Base-by-base conservation (phyloP, 805 yeast species). In the Saccharomycopsis sp. region DNA sequence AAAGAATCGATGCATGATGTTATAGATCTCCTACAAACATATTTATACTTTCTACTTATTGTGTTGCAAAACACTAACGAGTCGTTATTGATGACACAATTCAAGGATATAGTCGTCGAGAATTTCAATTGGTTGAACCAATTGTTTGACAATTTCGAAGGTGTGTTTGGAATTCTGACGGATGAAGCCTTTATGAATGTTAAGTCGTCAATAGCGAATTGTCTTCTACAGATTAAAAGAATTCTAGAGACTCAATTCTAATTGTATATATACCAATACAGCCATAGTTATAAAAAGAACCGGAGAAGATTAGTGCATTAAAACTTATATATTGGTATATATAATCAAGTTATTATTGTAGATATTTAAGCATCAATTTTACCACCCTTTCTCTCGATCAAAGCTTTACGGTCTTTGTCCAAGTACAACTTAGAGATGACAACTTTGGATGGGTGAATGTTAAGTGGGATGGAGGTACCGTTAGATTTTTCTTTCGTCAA, bases 381-480 rank as follows among this genome's bases (percentile, higher is more conserved):
- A 74, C 98, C 98, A 78, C 97, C 97, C 85, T 93, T 93, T 87
- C 96, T 91, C 76, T 83, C 84, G 75, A 93, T 89, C 81, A 93
- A 86, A 77, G 89, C 96, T 86, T 93, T 92, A 86, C 99, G 89
- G 88, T 93, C 96, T 83, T 89, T 89, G 87, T 93, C 97, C 78
- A 94, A 87, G 86, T 91, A 89, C 78, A 94, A 85, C 83, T 90
- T 90, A 82, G 98, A 94, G 80, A 94, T 89, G 79, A 93, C 97
- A 75, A 94, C 96, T 85, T 94, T 94, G 66, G 98, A 93, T 77
- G 99, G 96, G 84, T 93, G 96, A 70, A 94, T 84, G 87, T 91
- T 89, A 79, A 93, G 83, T 78, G 97, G 98, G 70, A 92, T 88
- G 65, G 97, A 84, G 74, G 96, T 96, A 82, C 97, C 98, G 83